Evolutionary conservation across 108 stramenopile genomes (phyloP).

Genomic region (Epipyxis sp.): DNA sequence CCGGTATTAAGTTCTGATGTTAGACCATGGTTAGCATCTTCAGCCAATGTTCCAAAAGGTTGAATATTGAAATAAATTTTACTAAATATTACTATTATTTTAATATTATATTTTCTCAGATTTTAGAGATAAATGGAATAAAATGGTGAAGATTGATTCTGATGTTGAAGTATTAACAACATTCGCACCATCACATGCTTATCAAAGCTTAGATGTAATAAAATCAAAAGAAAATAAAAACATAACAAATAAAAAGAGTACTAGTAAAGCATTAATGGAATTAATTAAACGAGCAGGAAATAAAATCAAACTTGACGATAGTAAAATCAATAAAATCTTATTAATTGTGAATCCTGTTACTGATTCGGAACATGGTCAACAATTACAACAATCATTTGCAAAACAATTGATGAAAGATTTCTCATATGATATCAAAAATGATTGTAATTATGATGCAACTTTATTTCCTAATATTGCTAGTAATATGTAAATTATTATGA

Average conservation of each 20-base stretch:
- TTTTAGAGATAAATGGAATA: conserved; percentile 12
- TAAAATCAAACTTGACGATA: neutral
- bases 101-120: too few relatives aligned
- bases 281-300: neutral
- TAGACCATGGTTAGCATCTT: conserved; percentile 1
- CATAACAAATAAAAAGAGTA: conserved; percentile 13
- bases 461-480: neutral
- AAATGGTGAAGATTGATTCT: conserved; percentile 2
- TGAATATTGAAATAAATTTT: too few relatives aligned
- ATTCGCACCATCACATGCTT: conserved; percentile 1
- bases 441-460: neutral
- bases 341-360: conserved; percentile 6
- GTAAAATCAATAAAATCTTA: neutral
- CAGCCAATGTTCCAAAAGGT: conserved; percentile 15
- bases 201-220: neutral
- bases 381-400: neutral
- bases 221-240: too few relatives aligned
- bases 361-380: neutral
- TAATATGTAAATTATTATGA: neutral
- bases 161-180: neutral
- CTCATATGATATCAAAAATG: neutral
- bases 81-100: too few relatives aligned
- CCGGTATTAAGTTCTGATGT: neutral
- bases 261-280: neutral
- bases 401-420: conserved; percentile 12